Evolutionary conservation across 345 rosid species (phyloP).

Genomic region (Arabidopsis arenosa): DNA sequence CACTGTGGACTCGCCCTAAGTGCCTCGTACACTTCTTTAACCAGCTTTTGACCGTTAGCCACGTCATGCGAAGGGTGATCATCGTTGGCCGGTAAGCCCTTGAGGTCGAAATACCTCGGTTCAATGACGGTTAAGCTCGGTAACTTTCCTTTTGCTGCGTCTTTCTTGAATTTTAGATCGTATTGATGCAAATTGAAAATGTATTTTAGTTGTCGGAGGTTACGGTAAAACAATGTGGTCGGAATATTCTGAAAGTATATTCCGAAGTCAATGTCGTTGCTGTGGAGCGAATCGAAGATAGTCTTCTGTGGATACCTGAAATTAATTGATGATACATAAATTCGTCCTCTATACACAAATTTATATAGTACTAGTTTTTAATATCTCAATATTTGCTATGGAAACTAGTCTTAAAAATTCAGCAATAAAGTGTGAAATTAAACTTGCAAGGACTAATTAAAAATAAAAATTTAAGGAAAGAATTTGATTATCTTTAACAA

Average conservation of each 20-base stretch:
- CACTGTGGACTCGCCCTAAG: conserved; percentile 90
- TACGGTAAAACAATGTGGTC: conserved; percentile 81
- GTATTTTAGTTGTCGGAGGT: conserved; percentile 83
- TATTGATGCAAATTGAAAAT: conserved; percentile 70
- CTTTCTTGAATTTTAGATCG: conserved; percentile 65
- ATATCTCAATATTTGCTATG: background rate
- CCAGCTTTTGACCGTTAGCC: conserved; percentile 76
- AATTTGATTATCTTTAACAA: too few relatives aligned
- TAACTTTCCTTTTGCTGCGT: conserved; percentile 75
- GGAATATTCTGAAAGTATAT: conserved; percentile 85
- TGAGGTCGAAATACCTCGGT: conserved; percentile 86
- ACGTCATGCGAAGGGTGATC: conserved; percentile 98
- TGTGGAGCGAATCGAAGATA: conserved; percentile 86
- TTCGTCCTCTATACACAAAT: too few relatives aligned
- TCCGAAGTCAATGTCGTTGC: conserved; percentile 68
- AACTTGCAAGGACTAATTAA: background rate
- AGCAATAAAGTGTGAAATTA: background rate
- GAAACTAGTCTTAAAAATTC: background rate
- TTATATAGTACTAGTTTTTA: too few relatives aligned
- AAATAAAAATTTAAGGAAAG: conserved; percentile 1
- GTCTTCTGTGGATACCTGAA: conserved; percentile 76
- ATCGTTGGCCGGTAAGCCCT: conserved; percentile 75
- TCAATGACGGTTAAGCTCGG: conserved; percentile 83
- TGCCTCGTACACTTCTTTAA: conserved; percentile 88
- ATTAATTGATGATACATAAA: background rate